Conservation (phyloP, 805 yeast species). For the Ascoidea rubescens region DNA sequence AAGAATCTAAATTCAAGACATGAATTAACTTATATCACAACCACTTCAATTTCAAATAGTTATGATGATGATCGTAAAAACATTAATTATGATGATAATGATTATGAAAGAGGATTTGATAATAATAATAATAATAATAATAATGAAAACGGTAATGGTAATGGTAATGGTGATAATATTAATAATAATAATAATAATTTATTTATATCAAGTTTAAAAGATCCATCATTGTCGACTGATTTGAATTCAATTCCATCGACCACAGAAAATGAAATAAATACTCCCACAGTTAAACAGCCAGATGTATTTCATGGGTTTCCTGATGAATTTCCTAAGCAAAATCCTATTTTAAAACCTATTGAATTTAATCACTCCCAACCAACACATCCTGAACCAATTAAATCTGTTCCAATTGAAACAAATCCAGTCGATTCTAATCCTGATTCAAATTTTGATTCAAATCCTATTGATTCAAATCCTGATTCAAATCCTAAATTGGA, state of each 20-base stretch:
- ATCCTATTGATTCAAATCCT: not conserved
- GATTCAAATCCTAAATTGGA: not conserved
- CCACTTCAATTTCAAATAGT: not conserved
- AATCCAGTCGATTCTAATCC: not conserved
- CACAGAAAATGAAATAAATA: not conserved
- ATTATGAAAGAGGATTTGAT: not conserved
- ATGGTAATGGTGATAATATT: not conserved
- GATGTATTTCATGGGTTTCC: not conserved
- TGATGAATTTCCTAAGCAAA: not conserved
- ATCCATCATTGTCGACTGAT: too few species aligned
- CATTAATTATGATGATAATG: too few species aligned
- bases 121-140: not conserved
- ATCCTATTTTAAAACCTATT: not conserved
- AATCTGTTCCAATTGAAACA: not conserved
- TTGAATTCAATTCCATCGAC: too few species aligned
- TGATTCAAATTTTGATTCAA: not conserved
- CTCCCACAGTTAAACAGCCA: not conserved
- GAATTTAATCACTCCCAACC: not conserved
- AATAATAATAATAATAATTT: not conserved
- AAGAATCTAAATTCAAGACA: too few species aligned
- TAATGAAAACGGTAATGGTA: conserved; percentile 12
- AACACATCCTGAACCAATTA: not conserved
- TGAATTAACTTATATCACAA: too few species aligned
- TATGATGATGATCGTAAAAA: not conserved
- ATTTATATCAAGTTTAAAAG: too few species aligned